A percentile compares a stretch with the other conserved stretches of the same genome.
These are phyloP conservation scores for Massarina eburnea DNA, from an alignment of 2,329 filamentous ascomycete species.

Conservation along the genomic window DNA sequence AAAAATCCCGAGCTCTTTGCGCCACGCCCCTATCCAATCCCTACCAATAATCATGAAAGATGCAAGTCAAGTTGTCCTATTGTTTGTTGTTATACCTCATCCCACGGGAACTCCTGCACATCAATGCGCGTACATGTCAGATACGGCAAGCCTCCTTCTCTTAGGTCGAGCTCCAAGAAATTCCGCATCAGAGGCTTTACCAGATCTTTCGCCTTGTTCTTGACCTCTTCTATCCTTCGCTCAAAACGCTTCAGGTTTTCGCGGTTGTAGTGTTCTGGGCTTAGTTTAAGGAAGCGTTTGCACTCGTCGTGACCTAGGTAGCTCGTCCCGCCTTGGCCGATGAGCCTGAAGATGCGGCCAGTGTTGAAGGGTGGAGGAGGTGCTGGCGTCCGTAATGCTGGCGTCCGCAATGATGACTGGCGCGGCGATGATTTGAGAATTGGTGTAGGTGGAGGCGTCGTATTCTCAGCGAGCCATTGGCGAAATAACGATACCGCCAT, in stretches of 20 bases:
- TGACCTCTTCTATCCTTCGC: slow-evolving; percentile 84
- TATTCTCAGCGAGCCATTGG: slow-evolving; percentile 92
- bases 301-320: slow-evolving; percentile 86
- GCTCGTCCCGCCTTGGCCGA: slow-evolving; percentile 64
- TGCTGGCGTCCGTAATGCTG: slow-evolving; percentile 20
- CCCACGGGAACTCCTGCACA: slow-evolving; percentile 65
- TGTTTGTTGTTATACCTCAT: slow-evolving; percentile 29
- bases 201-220: slow-evolving; percentile 76
- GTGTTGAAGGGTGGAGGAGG: slow-evolving; percentile 56
- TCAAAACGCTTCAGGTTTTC: slow-evolving; percentile 88
- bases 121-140: slow-evolving; percentile 66
- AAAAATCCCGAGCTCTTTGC: background rate
- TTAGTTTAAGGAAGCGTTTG: slow-evolving; percentile 84
- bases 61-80: background rate
- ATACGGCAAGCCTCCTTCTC: slow-evolving; percentile 58
- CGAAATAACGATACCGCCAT: slow-evolving; percentile 83
- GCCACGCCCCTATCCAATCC: background rate
- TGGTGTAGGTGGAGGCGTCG: slow-evolving; percentile 66
- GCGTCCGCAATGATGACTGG: slow-evolving; percentile 36
- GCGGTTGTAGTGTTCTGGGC: slow-evolving; percentile 77
- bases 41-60: background rate
- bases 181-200: slow-evolving; percentile 86
- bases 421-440: slow-evolving; percentile 49
- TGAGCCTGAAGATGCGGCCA: slow-evolving; percentile 74
- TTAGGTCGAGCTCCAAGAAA: slow-evolving; percentile 77